Conservation (phyloP, 1,284 basidiomycete species). For the Microstroma glucosiphilum region DNA sequence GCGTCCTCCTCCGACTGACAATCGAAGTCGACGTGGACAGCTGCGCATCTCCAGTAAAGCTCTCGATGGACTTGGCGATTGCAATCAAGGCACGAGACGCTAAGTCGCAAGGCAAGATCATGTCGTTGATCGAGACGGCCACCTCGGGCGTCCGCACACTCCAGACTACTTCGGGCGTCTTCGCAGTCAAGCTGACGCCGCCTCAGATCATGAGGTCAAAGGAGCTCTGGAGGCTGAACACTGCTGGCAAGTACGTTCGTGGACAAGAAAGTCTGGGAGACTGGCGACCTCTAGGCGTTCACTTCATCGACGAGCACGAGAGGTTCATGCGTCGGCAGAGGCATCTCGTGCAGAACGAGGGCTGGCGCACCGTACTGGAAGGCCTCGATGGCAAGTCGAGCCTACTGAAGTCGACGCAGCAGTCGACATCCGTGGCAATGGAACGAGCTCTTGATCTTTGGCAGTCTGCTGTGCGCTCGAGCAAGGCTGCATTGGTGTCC, state of each 20-base stretch:
- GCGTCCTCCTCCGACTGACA: constrained; percentile 69
- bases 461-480: constrained; percentile 20
- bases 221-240: constrained; percentile 81
- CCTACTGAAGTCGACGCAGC: not conserved
- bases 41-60: constrained; percentile 73
- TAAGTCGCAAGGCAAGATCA: constrained; percentile 71
- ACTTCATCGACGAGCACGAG: constrained; percentile 76
- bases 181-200: constrained; percentile 72
- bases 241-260: constrained; percentile 82
- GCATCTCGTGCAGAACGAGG: constrained; percentile 78
- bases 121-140: constrained; percentile 54
- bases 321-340: constrained; percentile 65
- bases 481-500: not conserved
- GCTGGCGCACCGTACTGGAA: constrained; percentile 58
- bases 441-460: constrained; percentile 24
- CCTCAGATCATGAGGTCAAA: constrained; percentile 76
- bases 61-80: constrained; percentile 78
- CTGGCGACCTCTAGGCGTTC: constrained; percentile 83
- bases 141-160: constrained; percentile 55
- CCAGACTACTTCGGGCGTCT: constrained; percentile 64
- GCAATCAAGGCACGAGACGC: constrained; percentile 81
- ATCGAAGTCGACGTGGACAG: constrained; percentile 76
- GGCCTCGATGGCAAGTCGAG: not conserved
- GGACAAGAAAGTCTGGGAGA: constrained; percentile 72
- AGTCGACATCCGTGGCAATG: constrained; percentile 13